A percentile compares a stretch with the other conserved stretches of the same genome.
These are phyloP conservation scores for Hypoxylon sp. DNA, from an alignment of 2,329 filamentous ascomycete genomes.

Conservation along the genomic window DNA sequence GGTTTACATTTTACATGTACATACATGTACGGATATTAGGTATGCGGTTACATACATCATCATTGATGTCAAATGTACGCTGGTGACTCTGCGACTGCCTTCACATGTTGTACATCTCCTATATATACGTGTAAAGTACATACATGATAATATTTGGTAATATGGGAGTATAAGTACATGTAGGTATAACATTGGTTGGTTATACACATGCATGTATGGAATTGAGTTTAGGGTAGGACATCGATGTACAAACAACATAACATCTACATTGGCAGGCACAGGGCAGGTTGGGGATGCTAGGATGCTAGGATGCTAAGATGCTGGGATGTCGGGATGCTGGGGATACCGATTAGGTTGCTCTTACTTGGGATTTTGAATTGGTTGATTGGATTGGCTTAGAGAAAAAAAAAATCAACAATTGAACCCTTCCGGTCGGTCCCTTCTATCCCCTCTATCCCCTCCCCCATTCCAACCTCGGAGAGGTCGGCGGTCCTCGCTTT, in stretches of 20 bases:
- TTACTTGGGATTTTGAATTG: constrained; percentile 14
- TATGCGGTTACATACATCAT: too few relatives aligned
- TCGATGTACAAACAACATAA: neutral
- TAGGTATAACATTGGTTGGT: neutral
- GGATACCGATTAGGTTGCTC: constrained; percentile 3
- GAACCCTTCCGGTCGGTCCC: constrained; percentile 29
- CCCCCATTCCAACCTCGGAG: constrained; percentile 22
- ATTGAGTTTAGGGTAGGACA: neutral
- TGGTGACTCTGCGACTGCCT: too few relatives aligned
- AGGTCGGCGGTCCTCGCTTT: constrained; percentile 36
- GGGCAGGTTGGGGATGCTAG: too few relatives aligned
- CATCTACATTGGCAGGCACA: neutral
- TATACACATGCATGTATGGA: too few relatives aligned
- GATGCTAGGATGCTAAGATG: too few relatives aligned
- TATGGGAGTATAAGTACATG: neutral
- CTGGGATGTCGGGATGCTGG: too few relatives aligned
- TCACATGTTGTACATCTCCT: too few relatives aligned
- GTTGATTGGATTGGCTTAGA: constrained; percentile 21
- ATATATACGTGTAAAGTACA: too few relatives aligned
- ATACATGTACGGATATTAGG: neutral
- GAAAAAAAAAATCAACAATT: constrained; percentile 17
- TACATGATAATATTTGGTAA: too few relatives aligned
- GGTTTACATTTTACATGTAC: neutral
- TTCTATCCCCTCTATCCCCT: neutral
- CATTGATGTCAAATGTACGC: too few relatives aligned